These are phyloP conservation scores for Trametes pubescens DNA, from an alignment of 1,284 basidiomycete genomes.

Conservation along the genomic window DNA sequence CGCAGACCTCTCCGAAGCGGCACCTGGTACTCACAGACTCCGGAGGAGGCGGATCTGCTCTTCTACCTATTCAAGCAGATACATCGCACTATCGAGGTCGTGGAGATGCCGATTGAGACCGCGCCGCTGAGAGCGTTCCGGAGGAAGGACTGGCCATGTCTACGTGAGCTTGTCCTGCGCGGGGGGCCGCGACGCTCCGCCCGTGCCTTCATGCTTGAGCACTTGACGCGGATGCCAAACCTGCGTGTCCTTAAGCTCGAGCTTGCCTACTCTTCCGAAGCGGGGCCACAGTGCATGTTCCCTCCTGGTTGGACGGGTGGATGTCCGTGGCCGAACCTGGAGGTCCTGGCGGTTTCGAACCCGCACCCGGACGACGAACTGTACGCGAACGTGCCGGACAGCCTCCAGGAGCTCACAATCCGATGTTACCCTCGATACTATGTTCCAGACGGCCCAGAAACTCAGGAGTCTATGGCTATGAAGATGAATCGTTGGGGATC, in stretches of 20 bases:
- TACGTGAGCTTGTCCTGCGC: constrained; percentile 1
- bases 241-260: background rate
- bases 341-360: background rate
- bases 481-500: background rate
- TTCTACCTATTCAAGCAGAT: background rate
- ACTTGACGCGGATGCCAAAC: background rate
- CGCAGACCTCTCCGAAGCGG: background rate
- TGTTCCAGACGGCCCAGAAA: background rate
- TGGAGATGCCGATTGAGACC: background rate
- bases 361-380: constrained; percentile 12
- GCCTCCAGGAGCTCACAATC: background rate
- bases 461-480: background rate
- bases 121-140: background rate
- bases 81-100: background rate
- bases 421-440: constrained; percentile 13
- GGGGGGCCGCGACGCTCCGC: background rate
- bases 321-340: background rate
- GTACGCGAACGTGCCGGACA: background rate
- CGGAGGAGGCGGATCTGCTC: background rate
- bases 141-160: background rate
- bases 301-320: background rate
- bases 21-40: background rate
- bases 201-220: background rate
- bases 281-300: background rate
- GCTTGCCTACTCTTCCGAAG: background rate